Evolutionary conservation across 768 basidiomycete species (phyloP).

Genomic region (Kwoniella heveanensis): DNA sequence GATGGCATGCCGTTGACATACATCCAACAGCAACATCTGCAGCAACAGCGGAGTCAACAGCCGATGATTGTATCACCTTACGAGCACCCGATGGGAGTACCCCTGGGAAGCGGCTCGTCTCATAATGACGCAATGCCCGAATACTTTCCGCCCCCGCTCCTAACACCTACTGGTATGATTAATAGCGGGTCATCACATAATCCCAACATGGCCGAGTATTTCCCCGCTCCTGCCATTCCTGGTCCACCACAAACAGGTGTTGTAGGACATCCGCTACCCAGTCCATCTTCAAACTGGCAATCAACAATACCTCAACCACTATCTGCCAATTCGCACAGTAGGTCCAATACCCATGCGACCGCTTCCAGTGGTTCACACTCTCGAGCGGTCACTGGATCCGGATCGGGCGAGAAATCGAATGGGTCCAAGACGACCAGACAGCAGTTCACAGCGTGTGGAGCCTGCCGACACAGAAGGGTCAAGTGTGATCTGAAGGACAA

Average conservation of each 20-base stretch:
- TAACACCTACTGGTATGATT: constrained; percentile 7
- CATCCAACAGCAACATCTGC: constrained; percentile 8
- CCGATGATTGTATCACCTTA: constrained; percentile 7
- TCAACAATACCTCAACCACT: constrained; percentile 21
- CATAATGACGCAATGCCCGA: constrained; percentile 16
- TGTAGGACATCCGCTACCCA: not conserved
- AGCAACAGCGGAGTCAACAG: constrained; percentile 6
- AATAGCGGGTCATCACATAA: constrained; percentile 14
- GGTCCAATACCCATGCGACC: constrained; percentile 1
- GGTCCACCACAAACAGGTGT: not conserved
- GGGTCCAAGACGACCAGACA: constrained; percentile 68
- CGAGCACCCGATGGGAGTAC: constrained; percentile 13
- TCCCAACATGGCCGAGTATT: constrained; percentile 15
- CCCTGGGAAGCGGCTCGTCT: constrained; percentile 17
- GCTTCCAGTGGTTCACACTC: constrained; percentile 6
- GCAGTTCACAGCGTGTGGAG: constrained; percentile 91
- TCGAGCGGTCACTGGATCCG: not conserved
- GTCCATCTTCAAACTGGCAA: constrained; percentile 11
- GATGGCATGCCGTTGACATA: constrained; percentile 13
- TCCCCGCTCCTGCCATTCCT: not conserved
- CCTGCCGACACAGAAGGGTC: constrained; percentile 89
- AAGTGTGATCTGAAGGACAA: constrained; percentile 91
- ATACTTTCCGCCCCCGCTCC: constrained; percentile 18
- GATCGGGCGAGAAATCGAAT: not conserved
- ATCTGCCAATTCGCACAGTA: not conserved